phyloP scores from a whole-genome alignment of 176 grass and related monocot genomes.

The Areca catechu region DNA sequence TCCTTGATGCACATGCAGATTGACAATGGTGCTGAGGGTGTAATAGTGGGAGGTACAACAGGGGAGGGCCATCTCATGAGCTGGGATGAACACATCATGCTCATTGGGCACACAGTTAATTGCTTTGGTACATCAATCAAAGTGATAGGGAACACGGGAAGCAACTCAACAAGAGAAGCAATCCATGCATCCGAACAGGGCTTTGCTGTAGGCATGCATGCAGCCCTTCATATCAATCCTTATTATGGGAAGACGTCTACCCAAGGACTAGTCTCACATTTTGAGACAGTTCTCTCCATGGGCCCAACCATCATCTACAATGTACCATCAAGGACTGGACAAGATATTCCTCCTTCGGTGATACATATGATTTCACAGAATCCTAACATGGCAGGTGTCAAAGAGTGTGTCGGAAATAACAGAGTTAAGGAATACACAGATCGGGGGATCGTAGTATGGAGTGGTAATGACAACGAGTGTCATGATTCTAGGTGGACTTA shows the following conservation, averaged over 20 bases:
- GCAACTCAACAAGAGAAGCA: slow-evolving; percentile 90
- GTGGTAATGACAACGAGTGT: slow-evolving; percentile 57
- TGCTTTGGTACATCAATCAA: slow-evolving; percentile 90
- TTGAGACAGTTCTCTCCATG: slow-evolving; percentile 61
- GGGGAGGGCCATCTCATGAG: slow-evolving; percentile 97
- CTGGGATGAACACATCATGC: slow-evolving; percentile 99
- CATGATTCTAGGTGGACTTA: slow-evolving; percentile 72
- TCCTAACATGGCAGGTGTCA: slow-evolving; percentile 71
- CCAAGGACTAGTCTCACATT: slow-evolving; percentile 62
- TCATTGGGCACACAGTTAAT: slow-evolving; percentile 91
- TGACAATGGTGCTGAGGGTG: slow-evolving; percentile 59
- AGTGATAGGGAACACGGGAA: slow-evolving; percentile 90
- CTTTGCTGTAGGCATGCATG: slow-evolving; percentile 88
- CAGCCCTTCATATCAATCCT: slow-evolving; percentile 93
- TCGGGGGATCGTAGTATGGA: slow-evolving; percentile 67
- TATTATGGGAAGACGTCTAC: slow-evolving; percentile 88
- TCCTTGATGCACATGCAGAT: slow-evolving; percentile 70
- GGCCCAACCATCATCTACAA: slow-evolving; percentile 90
- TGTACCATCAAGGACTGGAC: slow-evolving; percentile 60
- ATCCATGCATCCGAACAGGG: slow-evolving; percentile 83
- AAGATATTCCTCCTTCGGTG: slow-evolving; percentile 68
- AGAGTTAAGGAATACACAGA: slow-evolving; percentile 57
- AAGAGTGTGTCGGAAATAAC: slow-evolving; percentile 71
- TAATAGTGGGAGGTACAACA: slow-evolving; percentile 87
- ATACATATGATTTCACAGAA: slow-evolving; percentile 38